Percentiles rank a stretch among this genome's conserved stretches.
Conservation (phyloP, 2,329 filamentous ascomycete species). For the Verticillium nonalfalfae region DNA sequence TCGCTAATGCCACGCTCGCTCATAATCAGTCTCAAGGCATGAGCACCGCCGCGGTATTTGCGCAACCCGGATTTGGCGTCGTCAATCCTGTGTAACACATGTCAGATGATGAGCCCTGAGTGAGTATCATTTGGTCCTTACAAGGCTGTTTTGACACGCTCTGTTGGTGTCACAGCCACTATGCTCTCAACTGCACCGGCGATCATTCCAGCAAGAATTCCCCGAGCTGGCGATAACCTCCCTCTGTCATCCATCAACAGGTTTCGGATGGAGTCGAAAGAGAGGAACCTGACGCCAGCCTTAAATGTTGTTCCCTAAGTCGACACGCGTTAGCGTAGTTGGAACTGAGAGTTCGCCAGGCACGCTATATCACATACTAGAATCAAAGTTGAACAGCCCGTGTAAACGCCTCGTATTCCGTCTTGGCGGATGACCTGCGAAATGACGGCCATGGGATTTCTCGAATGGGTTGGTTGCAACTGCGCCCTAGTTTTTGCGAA, state of each 20-base stretch:
- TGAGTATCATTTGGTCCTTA: conserved; percentile 12
- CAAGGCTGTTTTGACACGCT: conserved; percentile 62
- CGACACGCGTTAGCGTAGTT: neutral
- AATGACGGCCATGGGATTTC: conserved; percentile 54
- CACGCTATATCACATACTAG: conserved; percentile 20
- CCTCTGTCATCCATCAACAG: conserved; percentile 49
- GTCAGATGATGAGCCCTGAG: neutral
- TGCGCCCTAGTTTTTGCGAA: conserved; percentile 62
- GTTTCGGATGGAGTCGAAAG: conserved; percentile 60
- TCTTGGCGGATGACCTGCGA: conserved; percentile 46
- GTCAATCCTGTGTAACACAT: conserved; percentile 21
- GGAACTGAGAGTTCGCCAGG: too few species aligned
- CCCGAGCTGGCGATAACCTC: conserved; percentile 45
- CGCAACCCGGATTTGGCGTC: conserved; percentile 22
- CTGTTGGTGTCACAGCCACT: conserved; percentile 61
- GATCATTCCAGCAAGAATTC: conserved; percentile 58
- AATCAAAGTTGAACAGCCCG: conserved; percentile 54
- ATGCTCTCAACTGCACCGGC: conserved; percentile 56
- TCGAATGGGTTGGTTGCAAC: conserved; percentile 30
- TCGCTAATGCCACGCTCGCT: conserved; percentile 31
- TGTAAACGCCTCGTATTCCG: conserved; percentile 51
- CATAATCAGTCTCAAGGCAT: conserved; percentile 25
- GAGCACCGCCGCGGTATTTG: conserved; percentile 20
- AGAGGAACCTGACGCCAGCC: conserved; percentile 59
- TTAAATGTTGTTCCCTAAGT: conserved; percentile 51